Conservation (phyloP, 2,329 filamentous ascomycete species). For the Clathrospora elynae region DNA sequence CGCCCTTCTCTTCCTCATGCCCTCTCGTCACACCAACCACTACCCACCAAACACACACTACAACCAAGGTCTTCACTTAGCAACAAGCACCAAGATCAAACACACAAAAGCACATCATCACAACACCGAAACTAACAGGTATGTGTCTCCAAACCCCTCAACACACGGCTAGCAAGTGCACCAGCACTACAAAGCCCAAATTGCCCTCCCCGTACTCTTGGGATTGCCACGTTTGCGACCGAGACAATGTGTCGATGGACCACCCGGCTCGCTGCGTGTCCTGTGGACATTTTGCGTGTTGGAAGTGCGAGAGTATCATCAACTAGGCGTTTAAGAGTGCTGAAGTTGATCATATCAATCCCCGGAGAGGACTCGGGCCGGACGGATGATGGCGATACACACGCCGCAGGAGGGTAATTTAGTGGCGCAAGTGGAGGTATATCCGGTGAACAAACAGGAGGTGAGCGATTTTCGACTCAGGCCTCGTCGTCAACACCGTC, state of each 20-base stretch:
- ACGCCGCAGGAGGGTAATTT: not conserved
- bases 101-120: too few species aligned
- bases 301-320: conserved; percentile 3
- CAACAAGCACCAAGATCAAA: too few species aligned
- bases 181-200: too few species aligned
- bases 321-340: not conserved
- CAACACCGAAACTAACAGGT: too few species aligned
- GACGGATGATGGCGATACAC: not conserved
- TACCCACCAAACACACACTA: too few species aligned
- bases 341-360: not conserved
- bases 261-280: conserved; percentile 1
- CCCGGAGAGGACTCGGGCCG: too few species aligned
- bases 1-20: too few species aligned
- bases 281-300: conserved; percentile 5
- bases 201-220: not conserved
- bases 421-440: not conserved
- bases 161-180: too few species aligned
- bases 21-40: too few species aligned
- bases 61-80: too few species aligned
- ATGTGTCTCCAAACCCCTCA: too few species aligned
- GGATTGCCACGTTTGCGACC: conserved; percentile 4
- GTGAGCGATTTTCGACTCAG: conserved; percentile 22
- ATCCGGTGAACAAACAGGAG: not conserved
- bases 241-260: not conserved
- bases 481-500: conserved; percentile 45